Percentiles rank a stretch among this genome's conserved stretches.
phyloP scores from a whole-genome alignment of 192 early-diverging fungal species.

The Coemansia sp. region DNA sequence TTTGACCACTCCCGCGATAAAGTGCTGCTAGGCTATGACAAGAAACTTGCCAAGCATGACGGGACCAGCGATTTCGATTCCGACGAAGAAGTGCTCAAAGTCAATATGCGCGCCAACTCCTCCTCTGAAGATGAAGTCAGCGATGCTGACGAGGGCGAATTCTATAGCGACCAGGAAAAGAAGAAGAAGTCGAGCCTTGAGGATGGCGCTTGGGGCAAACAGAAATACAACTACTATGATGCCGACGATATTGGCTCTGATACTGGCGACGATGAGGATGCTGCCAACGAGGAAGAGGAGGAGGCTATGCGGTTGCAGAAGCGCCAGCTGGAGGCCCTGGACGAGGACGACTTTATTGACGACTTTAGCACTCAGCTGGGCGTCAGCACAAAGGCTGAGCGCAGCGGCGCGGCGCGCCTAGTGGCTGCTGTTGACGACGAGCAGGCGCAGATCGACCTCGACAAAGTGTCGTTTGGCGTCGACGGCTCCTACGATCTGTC shows the following conservation, averaged over 20 bases:
- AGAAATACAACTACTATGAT: slow-evolving; percentile 78
- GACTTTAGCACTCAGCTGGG: slow-evolving; percentile 60
- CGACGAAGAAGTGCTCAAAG: slow-evolving; percentile 77
- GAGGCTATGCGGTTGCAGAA: slow-evolving; percentile 87
- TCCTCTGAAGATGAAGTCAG: slow-evolving; percentile 56
- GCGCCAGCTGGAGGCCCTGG: slow-evolving; percentile 72
- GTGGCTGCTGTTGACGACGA: slow-evolving; percentile 31
- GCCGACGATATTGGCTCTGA: slow-evolving; percentile 79
- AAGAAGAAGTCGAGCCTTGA: slow-evolving; percentile 25
- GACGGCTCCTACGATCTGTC: slow-evolving; percentile 33
- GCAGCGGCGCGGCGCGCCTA: slow-evolving; percentile 21
- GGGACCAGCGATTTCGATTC: slow-evolving; percentile 60
- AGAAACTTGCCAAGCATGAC: slow-evolving; percentile 12
- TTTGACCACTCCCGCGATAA: slow-evolving; percentile 64
- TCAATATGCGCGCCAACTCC: slow-evolving; percentile 51
- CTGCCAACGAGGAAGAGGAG: slow-evolving; percentile 78
- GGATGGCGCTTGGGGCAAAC: slow-evolving; percentile 79
- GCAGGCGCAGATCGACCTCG: slow-evolving; percentile 30
- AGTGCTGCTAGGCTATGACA: slow-evolving; percentile 54
- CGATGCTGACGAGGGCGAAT: slow-evolving; percentile 45
- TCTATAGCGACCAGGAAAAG: slow-evolving; percentile 26
- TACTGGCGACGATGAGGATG: slow-evolving; percentile 66
- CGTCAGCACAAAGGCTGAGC: slow-evolving; percentile 28
- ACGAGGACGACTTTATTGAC: slow-evolving; percentile 88
- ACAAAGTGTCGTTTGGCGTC: slow-evolving; percentile 20